phyloP scores from a whole-genome alignment of 805 yeast genomes.

The Kodamaea nitidulidarum region DNA sequence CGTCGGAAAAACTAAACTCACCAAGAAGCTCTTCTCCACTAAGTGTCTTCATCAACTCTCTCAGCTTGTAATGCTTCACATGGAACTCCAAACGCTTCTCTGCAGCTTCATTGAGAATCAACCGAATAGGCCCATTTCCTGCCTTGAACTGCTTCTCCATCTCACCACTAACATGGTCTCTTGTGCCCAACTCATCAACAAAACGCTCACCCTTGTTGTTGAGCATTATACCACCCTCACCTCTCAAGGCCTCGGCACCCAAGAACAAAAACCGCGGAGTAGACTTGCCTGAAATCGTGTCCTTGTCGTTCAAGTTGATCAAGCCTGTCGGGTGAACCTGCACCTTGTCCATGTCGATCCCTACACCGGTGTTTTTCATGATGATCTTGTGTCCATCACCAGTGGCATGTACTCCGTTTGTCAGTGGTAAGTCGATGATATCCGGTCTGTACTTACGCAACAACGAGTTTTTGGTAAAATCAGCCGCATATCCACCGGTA shows the following conservation, averaged over 20 bases:
- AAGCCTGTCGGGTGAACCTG: constrained; percentile 70
- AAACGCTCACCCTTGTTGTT: constrained; percentile 51
- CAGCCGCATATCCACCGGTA: constrained; percentile 68
- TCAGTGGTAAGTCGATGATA: constrained; percentile 50
- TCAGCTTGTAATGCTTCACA: constrained; percentile 52
- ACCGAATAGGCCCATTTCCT: constrained; percentile 46
- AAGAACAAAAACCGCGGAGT: constrained; percentile 50
- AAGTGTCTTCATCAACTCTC: constrained; percentile 50
- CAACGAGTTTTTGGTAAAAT: constrained; percentile 50
- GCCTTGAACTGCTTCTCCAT: constrained; percentile 42
- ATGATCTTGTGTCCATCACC: constrained; percentile 61
- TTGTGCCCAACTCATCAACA: constrained; percentile 56
- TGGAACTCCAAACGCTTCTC: constrained; percentile 46
- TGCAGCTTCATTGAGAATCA: constrained; percentile 46
- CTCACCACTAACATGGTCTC: constrained; percentile 58
- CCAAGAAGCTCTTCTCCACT: constrained; percentile 42
- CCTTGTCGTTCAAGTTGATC: constrained; percentile 45
- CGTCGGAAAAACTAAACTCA: constrained; percentile 28
- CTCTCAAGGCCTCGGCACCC: constrained; percentile 65
- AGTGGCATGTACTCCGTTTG: constrained; percentile 59
- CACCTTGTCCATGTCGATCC: constrained; percentile 61
- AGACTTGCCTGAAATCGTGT: constrained; percentile 35
- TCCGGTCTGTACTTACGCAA: constrained; percentile 57
- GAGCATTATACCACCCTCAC: constrained; percentile 61
- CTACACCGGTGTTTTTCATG: constrained; percentile 47